Base-by-base conservation (phyloP, 2,329 filamentous ascomycete genomes). In the Epicoccum sorghinum region DNA sequence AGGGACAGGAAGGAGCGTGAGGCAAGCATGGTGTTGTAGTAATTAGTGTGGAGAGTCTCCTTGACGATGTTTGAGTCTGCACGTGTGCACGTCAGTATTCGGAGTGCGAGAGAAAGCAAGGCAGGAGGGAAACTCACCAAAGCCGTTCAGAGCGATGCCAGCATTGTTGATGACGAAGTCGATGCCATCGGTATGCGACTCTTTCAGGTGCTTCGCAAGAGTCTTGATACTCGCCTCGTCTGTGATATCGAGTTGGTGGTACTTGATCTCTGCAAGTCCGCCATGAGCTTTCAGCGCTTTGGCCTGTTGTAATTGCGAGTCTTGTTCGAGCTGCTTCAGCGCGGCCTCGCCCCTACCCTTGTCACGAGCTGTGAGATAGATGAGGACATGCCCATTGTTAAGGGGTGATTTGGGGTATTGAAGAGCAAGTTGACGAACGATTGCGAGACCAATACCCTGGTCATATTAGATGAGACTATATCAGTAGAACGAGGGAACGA, bases 101-200 rank as follows among this genome's bases (percentile, higher is more conserved):
- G 22, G 7, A 5, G 27, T 29, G 9, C 6, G 10, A 2, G 2
- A 2, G 2, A 22, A 27, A 14, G 25, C 4, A 40, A 27, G 14
- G 24, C 10, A 9, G 13, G 7, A 65, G 12, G 10, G 13, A 12
- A 9, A 1, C 32, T 4, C 58, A 78, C 76, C 73, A 48, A 80
- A 81, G 2, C 79, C 79, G 5, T 78, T 58, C 69, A 80, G 62
- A 1, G 78, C 79, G 36, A 81, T 77, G 4, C 75, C 81, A 0
- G 82, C 82, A 55, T 83, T 84, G 68, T 84, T 84, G 67, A 83
- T 78, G 9, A 83, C 70, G 33, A 83, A 75, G 53, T 83, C 81
- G 29, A 83, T 73, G 3, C 80, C 80, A 6, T 80, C 74, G 2
- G 75, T 74, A 55, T 83, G 80, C 27, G 77, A 65, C 40, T 75